These are phyloP conservation scores for Prunus dulcis DNA, from an alignment of 306 rosid species.

Conservation along the genomic window DNA sequence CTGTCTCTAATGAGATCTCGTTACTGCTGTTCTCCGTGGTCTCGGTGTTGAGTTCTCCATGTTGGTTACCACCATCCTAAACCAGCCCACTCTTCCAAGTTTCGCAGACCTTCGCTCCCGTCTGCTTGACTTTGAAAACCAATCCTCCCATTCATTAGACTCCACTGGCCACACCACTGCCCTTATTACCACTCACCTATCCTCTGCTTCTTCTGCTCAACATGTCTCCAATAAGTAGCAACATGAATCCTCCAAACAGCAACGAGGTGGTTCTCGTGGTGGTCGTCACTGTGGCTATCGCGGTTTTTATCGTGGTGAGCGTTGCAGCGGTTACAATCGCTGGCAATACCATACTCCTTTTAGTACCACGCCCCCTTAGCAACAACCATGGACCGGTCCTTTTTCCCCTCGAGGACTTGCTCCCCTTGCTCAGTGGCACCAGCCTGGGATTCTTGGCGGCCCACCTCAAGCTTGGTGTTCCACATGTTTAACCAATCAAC, in stretches of 20 bases:
- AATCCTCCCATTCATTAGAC: background rate
- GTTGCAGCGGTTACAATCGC: no score
- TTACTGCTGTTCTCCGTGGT: background rate
- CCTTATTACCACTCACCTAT: no score
- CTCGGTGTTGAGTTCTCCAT: background rate
- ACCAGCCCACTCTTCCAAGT: background rate
- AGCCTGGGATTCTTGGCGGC: no score
- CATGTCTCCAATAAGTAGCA: no score
- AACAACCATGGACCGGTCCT: background rate
- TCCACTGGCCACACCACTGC: no score
- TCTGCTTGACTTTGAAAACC: background rate
- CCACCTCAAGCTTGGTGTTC: background rate
- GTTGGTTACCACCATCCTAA: background rate
- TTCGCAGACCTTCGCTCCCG: background rate
- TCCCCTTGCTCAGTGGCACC: background rate
- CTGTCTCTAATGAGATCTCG: background rate
- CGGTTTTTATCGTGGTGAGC: no score
- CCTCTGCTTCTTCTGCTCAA: no score
- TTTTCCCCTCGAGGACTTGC: background rate
- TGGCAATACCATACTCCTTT: no score
- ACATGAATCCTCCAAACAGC: no score
- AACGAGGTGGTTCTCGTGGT: no score
- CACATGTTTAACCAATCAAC: background rate
- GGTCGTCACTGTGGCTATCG: no score
- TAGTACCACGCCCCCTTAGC: no score